Percentiles rank a stretch among this genome's conserved stretches.
These are phyloP conservation scores for Xylariomycetidae sp. DNA, from an alignment of 2,329 filamentous ascomycete species.

Conservation along the genomic window DNA sequence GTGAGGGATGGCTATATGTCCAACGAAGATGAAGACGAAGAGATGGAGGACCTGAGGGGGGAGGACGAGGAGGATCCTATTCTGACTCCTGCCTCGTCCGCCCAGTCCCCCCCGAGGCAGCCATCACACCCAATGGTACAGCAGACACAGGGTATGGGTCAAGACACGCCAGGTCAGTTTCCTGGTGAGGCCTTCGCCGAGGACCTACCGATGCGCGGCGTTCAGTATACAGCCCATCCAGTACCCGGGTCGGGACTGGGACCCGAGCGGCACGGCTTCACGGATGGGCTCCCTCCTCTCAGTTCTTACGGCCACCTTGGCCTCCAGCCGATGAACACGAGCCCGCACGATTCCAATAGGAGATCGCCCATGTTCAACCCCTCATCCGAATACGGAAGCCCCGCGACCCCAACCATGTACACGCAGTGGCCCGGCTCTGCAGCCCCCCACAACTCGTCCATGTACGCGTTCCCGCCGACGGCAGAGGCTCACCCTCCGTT, in stretches of 20 bases:
- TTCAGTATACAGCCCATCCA: constrained; percentile 33
- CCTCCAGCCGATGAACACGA: constrained; percentile 40
- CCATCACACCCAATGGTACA: constrained; percentile 29
- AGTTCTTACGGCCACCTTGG: constrained; percentile 28
- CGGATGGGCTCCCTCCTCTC: constrained; percentile 17
- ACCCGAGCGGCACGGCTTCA: constrained; percentile 29
- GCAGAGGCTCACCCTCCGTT: constrained; percentile 21
- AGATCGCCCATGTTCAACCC: constrained; percentile 39
- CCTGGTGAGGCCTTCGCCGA: constrained; percentile 12
- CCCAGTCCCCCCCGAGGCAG: constrained; percentile 30
- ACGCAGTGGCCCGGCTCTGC: constrained; percentile 40
- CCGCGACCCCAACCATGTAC: constrained; percentile 34
- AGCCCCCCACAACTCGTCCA: constrained; percentile 32
- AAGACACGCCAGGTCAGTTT: constrained; percentile 26
- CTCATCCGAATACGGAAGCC: constrained; percentile 38
- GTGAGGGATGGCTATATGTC: constrained; percentile 40
- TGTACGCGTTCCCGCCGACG: constrained; percentile 41
- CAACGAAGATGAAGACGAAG: constrained; percentile 39
- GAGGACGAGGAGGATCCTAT: constrained; percentile 34
- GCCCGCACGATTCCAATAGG: constrained; percentile 38
- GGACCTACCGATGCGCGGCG: constrained; percentile 38
- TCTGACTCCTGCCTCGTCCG: constrained; percentile 25
- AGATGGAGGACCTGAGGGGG: no score
- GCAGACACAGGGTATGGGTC: constrained; percentile 28
- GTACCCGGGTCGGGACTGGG: constrained; percentile 37